These are phyloP conservation scores for Teratosphaeria destructans DNA, from an alignment of 2,329 filamentous ascomycete genomes.

Conservation along the genomic window DNA sequence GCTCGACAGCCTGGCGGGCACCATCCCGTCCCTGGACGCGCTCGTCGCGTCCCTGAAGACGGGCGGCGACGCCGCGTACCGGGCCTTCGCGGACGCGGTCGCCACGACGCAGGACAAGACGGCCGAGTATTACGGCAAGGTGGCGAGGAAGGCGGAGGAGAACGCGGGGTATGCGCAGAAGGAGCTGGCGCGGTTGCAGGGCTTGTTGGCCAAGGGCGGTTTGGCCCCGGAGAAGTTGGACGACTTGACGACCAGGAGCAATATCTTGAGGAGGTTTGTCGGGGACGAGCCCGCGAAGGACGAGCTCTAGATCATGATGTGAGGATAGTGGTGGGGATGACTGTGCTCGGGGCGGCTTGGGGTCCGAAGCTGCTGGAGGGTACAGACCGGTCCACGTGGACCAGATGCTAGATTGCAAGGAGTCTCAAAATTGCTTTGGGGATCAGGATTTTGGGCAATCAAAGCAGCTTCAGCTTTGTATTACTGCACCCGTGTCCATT, in stretches of 20 bases:
- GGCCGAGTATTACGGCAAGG: slow-evolving; percentile 80
- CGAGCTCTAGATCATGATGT: slow-evolving; percentile 20
- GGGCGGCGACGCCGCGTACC: slow-evolving; percentile 55
- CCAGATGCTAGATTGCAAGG: too few relatives aligned
- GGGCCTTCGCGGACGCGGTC: slow-evolving; percentile 63
- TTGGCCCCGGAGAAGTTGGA: slow-evolving; percentile 78
- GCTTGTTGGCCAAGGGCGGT: slow-evolving; percentile 76
- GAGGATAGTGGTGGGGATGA: background rate
- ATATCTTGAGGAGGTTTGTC: slow-evolving; percentile 73
- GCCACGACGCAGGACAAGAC: slow-evolving; percentile 65
- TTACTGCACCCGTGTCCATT: too few relatives aligned
- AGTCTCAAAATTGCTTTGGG: too few relatives aligned
- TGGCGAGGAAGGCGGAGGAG: slow-evolving; percentile 71
- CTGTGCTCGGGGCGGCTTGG: too few relatives aligned
- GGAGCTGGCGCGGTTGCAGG: slow-evolving; percentile 71
- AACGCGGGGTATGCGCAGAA: slow-evolving; percentile 73
- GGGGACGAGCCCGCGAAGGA: slow-evolving; percentile 23
- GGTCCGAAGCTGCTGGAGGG: too few relatives aligned
- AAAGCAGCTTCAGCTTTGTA: too few relatives aligned
- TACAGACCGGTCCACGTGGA: too few relatives aligned
- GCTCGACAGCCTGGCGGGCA: slow-evolving; percentile 69
- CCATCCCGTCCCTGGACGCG: slow-evolving; percentile 65
- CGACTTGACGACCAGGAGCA: slow-evolving; percentile 75
- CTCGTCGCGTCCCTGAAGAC: slow-evolving; percentile 60
- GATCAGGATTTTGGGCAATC: too few relatives aligned